phyloP scores from a whole-genome alignment of 2,329 filamentous ascomycete genomes.

The Ophiosphaerella herpotricha region DNA sequence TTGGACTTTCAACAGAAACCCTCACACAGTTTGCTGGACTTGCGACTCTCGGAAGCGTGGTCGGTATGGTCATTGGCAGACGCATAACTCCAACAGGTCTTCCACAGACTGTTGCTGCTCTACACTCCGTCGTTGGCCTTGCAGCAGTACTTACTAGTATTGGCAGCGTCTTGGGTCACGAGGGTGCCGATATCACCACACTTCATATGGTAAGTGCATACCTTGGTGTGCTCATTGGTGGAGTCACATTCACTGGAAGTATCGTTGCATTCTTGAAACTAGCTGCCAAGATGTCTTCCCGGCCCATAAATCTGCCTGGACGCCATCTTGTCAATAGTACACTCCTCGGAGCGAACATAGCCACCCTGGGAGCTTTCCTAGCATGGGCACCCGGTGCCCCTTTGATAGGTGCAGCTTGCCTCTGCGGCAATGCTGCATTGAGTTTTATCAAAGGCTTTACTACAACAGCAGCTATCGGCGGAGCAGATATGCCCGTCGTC shows the following conservation, averaged over 20 bases:
- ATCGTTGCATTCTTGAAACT: slow-evolving; percentile 90
- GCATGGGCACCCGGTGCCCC: slow-evolving; percentile 81
- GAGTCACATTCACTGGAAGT: slow-evolving; percentile 88
- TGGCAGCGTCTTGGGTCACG: slow-evolving; percentile 78
- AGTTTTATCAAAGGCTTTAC: slow-evolving; percentile 88
- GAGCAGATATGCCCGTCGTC: slow-evolving; percentile 92
- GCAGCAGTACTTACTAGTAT: slow-evolving; percentile 88
- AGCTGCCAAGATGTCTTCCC: slow-evolving; percentile 79
- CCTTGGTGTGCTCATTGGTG: slow-evolving; percentile 80
- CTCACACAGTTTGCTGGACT: slow-evolving; percentile 79
- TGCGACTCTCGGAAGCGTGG: slow-evolving; percentile 70
- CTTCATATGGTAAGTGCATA: slow-evolving; percentile 86
- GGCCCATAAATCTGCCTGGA: slow-evolving; percentile 72
- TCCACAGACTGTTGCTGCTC: slow-evolving; percentile 84
- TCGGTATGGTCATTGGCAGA: slow-evolving; percentile 77
- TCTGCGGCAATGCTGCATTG: slow-evolving; percentile 75
- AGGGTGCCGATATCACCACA: slow-evolving; percentile 71
- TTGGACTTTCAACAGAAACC: slow-evolving; percentile 78
- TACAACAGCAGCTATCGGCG: slow-evolving; percentile 85
- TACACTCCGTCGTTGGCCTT: slow-evolving; percentile 88
- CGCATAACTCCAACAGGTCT: slow-evolving; percentile 87
- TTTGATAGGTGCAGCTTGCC: slow-evolving; percentile 75
- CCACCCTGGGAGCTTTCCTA: slow-evolving; percentile 82
- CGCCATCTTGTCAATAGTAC: slow-evolving; percentile 76
- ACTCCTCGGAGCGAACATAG: slow-evolving; percentile 75